Evolutionary conservation across 1,284 basidiomycete species (phyloP).

Genomic region (Lentinula novae-zelandiae): DNA sequence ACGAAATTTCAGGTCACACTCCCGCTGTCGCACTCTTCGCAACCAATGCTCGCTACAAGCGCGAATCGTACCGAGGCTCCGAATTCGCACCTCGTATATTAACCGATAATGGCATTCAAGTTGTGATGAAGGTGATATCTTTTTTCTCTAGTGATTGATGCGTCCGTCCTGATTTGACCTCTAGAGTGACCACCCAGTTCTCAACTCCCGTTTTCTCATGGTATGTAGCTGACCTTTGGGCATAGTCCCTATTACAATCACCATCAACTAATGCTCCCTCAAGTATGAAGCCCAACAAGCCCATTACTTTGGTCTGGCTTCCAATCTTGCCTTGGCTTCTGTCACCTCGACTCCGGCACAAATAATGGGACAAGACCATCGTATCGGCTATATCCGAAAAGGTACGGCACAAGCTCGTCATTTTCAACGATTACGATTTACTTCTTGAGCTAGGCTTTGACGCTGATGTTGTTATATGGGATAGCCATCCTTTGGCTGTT

Average conservation of each 20-base stretch:
- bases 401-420: constrained; percentile 36
- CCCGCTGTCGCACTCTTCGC: constrained; percentile 83
- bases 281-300: constrained; percentile 84
- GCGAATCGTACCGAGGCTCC: constrained; percentile 74
- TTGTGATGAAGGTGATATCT: constrained; percentile 59
- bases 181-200: constrained; percentile 68
- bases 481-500: constrained; percentile 62
- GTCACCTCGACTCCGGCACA: constrained; percentile 68
- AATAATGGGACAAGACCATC: constrained; percentile 63
- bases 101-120: constrained; percentile 59
- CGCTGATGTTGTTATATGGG: constrained; percentile 52
- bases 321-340: constrained; percentile 48
- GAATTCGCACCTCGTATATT: constrained; percentile 78
- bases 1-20: constrained; percentile 34
- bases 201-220: constrained; percentile 78
- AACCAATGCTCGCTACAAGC: constrained; percentile 66
- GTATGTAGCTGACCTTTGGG: background rate
- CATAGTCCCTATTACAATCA: background rate
- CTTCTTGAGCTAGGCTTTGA: constrained; percentile 15
- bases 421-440: background rate
- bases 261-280: background rate
- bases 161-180: background rate
- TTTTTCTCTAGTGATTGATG: background rate
- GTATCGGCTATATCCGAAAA: constrained; percentile 60
- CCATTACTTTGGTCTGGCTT: constrained; percentile 57